Percentiles rank a stretch among this genome's conserved stretches.
phyloP scores from a whole-genome alignment of 1,284 basidiomycete species.

The Anthracocystis setariae region DNA sequence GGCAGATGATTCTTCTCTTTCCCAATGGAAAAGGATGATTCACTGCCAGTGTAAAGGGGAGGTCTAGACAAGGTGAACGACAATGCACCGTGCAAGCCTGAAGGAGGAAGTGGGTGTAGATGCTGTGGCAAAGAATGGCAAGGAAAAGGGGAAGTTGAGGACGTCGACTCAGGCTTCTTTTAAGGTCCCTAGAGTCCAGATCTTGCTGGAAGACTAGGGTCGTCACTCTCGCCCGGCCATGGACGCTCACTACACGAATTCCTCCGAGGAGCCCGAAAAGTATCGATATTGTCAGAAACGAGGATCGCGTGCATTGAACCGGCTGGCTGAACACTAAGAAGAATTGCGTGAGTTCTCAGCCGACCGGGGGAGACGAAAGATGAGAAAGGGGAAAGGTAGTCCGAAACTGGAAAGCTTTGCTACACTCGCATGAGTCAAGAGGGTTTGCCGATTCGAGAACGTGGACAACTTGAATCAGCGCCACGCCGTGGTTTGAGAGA shows the following conservation, averaged over 20 bases:
- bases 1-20: not conserved
- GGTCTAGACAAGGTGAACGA: not conserved
- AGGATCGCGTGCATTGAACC: not conserved
- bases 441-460: not conserved
- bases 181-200: not conserved
- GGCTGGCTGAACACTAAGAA: too few species aligned
- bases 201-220: not conserved
- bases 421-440: not conserved
- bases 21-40: not conserved
- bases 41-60: not conserved
- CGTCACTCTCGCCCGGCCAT: too few species aligned
- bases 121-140: constrained; percentile 6
- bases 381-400: too few species aligned
- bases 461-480: not conserved
- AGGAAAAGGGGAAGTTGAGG: not conserved
- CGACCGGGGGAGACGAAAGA: too few species aligned
- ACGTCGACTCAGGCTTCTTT: not conserved
- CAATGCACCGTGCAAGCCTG: not conserved
- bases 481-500: not conserved
- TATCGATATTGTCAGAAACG: too few species aligned
- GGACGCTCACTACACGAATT: too few species aligned
- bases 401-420: too few species aligned
- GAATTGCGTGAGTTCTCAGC: too few species aligned
- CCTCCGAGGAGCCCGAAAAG: too few species aligned
- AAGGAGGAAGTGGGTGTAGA: not conserved